Evolutionary conservation across 73 alveolate genomes (phyloP), one percentile per base, ranked within the genome.

Genomic region (Paramecium tetraurelia): DNA sequence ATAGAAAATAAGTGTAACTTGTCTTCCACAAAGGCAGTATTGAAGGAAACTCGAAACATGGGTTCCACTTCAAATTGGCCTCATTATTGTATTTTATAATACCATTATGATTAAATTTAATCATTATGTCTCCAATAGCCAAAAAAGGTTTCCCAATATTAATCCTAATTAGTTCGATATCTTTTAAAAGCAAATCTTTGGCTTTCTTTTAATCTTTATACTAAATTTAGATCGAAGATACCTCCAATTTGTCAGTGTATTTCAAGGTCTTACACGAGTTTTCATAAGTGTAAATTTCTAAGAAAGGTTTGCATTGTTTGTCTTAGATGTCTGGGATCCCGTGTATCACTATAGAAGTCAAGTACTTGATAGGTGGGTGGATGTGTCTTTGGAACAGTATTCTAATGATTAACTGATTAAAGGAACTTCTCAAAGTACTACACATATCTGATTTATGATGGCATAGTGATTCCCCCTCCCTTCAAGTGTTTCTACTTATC

Each of bases 401-500:
- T 63, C 84, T 63, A 63, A 63, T 22, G 29, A 31, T 63, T 31
- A 63, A 31, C 31, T 92, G 57, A 70, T 70, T 44, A 89, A 33
- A 12, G 7, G 5, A 29, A 72, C 88, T 90, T 43, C 16, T 80
- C 96, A 85, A 95, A 95, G 41, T 95, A 95, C 33, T 92, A 70
- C 8, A 95, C 94, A 85, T 92, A 95, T 92, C 96, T 48, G 27
- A 94, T 12, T 83, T 95, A 77, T 50, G 96, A 92, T 0, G 98
- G 98, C 92, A 93, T 69, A 31, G 95, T 94, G 10, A 95, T 96
- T 9, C 98, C 98, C 21, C 93, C 95, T 21, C 97, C 98, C 20
- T 88, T 77, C 48, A 36, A 29, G 20, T 36, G 76, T 85, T 94
- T 71, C 40, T 93, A 89, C 75, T 86, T 86, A 12, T 92, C 97